Percentiles rank a stretch among this genome's conserved stretches.
Evolutionary conservation across 2,329 filamentous ascomycete genomes (phyloP).

Genomic region (Pseudogymnoascus sp.): DNA sequence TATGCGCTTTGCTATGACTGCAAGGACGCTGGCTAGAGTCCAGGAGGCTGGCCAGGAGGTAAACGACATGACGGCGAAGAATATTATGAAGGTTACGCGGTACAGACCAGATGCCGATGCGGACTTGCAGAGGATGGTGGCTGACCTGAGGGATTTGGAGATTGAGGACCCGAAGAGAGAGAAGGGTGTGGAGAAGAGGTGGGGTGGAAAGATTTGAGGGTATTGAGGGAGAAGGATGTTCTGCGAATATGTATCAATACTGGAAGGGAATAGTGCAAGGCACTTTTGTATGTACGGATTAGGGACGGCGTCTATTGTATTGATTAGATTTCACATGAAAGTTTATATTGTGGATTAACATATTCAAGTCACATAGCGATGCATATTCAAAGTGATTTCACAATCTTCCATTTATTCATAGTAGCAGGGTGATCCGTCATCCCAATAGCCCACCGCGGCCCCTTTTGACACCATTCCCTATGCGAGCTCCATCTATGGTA

Average conservation of each 20-base stretch:
- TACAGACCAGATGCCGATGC: conserved; percentile 60
- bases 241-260: conserved; percentile 4
- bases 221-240: neutral
- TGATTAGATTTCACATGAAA: neutral
- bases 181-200: conserved; percentile 25
- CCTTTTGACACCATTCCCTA: conserved; percentile 9
- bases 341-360: neutral
- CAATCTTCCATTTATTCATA: conserved; percentile 6
- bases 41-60: conserved; percentile 45
- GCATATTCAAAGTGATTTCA: neutral
- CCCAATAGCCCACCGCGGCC: neutral
- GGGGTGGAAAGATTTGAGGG: conserved; percentile 21
- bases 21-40: conserved; percentile 66
- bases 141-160: conserved; percentile 30
- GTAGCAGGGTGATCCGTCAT: conserved; percentile 5
- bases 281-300: conserved; percentile 4
- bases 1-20: conserved; percentile 90
- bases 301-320: conserved; percentile 4
- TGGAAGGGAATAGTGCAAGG: neutral
- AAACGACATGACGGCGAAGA: conserved; percentile 65
- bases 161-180: conserved; percentile 27
- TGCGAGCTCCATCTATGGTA: conserved; percentile 9
- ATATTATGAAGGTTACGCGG: conserved; percentile 74
- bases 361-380: neutral
- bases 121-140: conserved; percentile 58